phyloP scores from a whole-genome alignment of 164 flowering plant species.

The Warburgia ugandensis region DNA sequence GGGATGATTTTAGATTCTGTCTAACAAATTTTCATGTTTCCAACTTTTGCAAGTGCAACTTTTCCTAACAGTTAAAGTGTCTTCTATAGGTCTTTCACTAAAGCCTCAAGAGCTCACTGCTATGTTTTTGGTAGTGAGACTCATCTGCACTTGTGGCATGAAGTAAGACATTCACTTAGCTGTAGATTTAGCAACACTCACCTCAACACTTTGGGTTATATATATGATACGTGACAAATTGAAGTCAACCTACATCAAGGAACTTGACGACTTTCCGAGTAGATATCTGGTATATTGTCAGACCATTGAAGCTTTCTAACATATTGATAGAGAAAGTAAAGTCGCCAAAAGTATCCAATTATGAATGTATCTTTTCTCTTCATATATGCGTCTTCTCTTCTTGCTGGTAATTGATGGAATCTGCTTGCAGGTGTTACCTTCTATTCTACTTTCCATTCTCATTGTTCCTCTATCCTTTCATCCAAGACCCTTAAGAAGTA shows the following conservation, averaged over 20 bases:
- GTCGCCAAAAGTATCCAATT: not conserved
- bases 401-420: not conserved
- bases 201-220: constrained; percentile 69
- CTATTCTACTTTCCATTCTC: constrained; percentile 38
- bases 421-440: constrained; percentile 42
- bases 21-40: too few species aligned
- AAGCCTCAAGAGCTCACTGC: constrained; percentile 86
- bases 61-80: not conserved
- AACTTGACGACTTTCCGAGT: constrained; percentile 53
- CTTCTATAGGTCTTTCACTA: constrained; percentile 61
- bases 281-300: constrained; percentile 39
- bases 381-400: not conserved
- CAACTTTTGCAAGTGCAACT: too few species aligned
- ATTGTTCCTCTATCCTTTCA: constrained; percentile 33
- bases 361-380: not conserved
- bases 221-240: constrained; percentile 74
- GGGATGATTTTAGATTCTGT: too few species aligned
- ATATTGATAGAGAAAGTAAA: not conserved
- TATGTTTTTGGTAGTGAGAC: constrained; percentile 49
- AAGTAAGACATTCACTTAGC: constrained; percentile 56
- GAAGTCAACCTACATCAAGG: constrained; percentile 59
- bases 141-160: constrained; percentile 42
- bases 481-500: constrained; percentile 15
- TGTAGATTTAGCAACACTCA: constrained; percentile 50
- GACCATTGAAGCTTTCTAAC: not conserved